These are phyloP conservation scores for Mycena polygramma DNA, from an alignment of 768 basidiomycete genomes.

Conservation along the genomic window DNA sequence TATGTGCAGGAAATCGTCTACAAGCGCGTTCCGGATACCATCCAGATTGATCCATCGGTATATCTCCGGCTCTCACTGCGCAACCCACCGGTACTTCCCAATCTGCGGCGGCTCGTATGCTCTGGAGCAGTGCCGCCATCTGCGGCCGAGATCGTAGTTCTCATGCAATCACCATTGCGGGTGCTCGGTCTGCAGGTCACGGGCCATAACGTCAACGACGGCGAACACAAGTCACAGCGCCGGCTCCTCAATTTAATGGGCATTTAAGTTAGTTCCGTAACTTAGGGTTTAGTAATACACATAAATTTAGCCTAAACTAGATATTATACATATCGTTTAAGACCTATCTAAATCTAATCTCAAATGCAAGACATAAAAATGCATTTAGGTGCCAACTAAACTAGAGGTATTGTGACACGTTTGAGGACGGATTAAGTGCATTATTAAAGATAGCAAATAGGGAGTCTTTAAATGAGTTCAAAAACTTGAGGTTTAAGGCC, in stretches of 20 bases:
- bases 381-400: neutral
- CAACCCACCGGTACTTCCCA: neutral
- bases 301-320: too few relatives aligned
- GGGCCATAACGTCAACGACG: too few relatives aligned
- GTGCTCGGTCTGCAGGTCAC: too few relatives aligned
- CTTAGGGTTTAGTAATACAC: too few relatives aligned
- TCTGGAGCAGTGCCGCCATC: neutral
- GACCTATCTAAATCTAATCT: neutral
- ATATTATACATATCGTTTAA: too few relatives aligned
- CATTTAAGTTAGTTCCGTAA: too few relatives aligned
- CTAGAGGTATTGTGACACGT: neutral
- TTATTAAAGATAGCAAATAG: neutral
- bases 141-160: neutral
- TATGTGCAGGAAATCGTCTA: constrained; percentile 15
- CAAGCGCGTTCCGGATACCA: neutral
- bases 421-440: neutral
- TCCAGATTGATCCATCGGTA: constrained; percentile 10
- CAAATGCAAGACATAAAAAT: neutral
- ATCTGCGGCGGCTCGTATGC: neutral
- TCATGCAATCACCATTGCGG: constrained; percentile 14
- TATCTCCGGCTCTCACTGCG: constrained; percentile 20
- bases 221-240: too few relatives aligned
- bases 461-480: neutral
- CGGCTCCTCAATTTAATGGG: too few relatives aligned
- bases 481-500: neutral